These are phyloP conservation scores for Sporisorium reilianum DNA, from an alignment of 1,284 basidiomycete genomes.

Conservation along the genomic window DNA sequence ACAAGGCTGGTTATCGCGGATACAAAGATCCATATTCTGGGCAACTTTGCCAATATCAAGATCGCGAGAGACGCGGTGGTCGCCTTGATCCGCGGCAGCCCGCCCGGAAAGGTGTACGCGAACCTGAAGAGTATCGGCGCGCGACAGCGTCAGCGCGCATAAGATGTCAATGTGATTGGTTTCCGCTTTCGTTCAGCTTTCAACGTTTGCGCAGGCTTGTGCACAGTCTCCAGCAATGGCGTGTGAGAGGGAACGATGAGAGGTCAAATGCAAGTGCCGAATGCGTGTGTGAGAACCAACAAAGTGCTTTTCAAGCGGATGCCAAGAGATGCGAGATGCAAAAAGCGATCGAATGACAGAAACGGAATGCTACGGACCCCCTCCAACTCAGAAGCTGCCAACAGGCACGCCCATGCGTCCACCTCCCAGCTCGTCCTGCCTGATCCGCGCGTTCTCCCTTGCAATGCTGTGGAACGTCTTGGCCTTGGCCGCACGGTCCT, in stretches of 20 bases:
- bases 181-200: not conserved
- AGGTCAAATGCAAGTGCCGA: too few species aligned
- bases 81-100: constrained; percentile 91
- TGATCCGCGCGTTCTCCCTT: constrained; percentile 38
- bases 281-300: constrained; percentile 1
- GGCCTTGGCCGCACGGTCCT: constrained; percentile 47
- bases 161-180: constrained; percentile 7
- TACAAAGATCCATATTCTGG: constrained; percentile 96
- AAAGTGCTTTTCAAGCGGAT: too few species aligned
- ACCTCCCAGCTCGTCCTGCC: constrained; percentile 59
- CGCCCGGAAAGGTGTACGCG: constrained; percentile 94
- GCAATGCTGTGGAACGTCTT: constrained; percentile 54
- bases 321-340: too few species aligned
- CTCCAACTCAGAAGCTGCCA: constrained; percentile 20
- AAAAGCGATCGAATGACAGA: too few species aligned
- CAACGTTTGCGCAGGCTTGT: too few species aligned
- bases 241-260: too few species aligned
- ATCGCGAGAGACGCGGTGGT: constrained; percentile 95
- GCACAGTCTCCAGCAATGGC: too few species aligned
- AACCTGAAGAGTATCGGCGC: constrained; percentile 80
- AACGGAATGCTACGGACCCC: not conserved
- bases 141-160: constrained; percentile 86
- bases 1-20: constrained; percentile 97
- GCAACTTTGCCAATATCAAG: constrained; percentile 96
- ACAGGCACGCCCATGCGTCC: constrained; percentile 43